Percentiles rank a stretch among this genome's conserved stretches.
phyloP scores from a whole-genome alignment of 495 filamentous ascomycete genomes.

The Neurospora sp. region DNA sequence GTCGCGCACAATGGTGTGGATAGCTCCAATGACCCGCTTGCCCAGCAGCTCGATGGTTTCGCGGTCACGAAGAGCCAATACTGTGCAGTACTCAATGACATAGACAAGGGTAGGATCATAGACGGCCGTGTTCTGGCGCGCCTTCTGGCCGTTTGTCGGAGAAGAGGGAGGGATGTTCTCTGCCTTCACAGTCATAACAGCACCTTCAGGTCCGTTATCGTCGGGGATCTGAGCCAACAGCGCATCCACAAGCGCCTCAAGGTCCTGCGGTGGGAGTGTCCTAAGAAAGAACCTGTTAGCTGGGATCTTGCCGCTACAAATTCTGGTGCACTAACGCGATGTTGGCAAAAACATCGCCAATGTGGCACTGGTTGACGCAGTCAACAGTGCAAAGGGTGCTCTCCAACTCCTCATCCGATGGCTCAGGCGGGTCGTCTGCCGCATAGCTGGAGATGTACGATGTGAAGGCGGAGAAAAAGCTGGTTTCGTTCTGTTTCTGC shows the following conservation, averaged over 20 bases:
- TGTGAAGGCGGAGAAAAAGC: slow-evolving; percentile 85
- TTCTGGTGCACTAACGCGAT: slow-evolving; percentile 35
- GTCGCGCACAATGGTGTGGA: slow-evolving; percentile 75
- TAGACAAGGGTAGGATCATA: slow-evolving; percentile 87
- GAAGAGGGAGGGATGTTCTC: slow-evolving; percentile 50
- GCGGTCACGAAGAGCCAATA: slow-evolving; percentile 68
- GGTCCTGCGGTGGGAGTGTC: slow-evolving; percentile 56
- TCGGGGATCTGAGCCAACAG: slow-evolving; percentile 80
- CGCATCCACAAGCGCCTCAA: slow-evolving; percentile 58
- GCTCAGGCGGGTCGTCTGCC: slow-evolving; percentile 93
- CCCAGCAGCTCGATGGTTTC: slow-evolving; percentile 61
- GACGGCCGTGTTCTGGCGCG: slow-evolving; percentile 38
- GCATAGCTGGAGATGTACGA: slow-evolving; percentile 98
- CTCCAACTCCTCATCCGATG: slow-evolving; percentile 92
- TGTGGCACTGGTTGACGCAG: slow-evolving; percentile 80
- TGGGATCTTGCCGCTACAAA: not conserved
- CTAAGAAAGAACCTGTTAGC: not conserved
- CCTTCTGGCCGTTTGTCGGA: slow-evolving; percentile 48
- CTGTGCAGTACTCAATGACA: slow-evolving; percentile 77
- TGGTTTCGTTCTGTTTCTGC: slow-evolving; percentile 63
- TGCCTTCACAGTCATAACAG: slow-evolving; percentile 75
- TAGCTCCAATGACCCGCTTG: slow-evolving; percentile 63
- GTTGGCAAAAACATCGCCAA: slow-evolving; percentile 74
- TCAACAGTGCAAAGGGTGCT: slow-evolving; percentile 91
- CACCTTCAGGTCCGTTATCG: slow-evolving; percentile 53